Conservation (phyloP, 192 early-diverging fungal genomes). For the Chytriomyces sp. region DNA sequence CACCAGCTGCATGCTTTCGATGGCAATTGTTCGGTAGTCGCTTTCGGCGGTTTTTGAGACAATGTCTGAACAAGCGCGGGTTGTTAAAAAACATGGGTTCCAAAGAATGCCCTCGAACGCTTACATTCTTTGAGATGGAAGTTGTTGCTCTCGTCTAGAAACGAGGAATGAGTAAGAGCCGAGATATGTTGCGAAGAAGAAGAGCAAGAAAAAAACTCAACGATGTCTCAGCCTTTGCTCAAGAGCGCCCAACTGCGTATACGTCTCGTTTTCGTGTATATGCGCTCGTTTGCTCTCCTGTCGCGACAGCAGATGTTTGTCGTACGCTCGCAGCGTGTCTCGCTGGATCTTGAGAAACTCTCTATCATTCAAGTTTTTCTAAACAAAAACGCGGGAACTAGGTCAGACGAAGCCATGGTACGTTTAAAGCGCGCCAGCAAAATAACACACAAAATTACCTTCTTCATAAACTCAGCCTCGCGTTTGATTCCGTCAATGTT, state of each 20-base stretch:
- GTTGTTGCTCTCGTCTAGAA: conserved; percentile 52
- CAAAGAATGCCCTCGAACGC: conserved; percentile 30
- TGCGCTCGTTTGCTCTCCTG: conserved; percentile 57
- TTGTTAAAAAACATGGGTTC: conserved; percentile 5
- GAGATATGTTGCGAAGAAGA: no score
- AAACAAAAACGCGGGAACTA: background rate
- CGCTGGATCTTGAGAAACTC: conserved; percentile 43
- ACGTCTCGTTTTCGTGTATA: conserved; percentile 65
- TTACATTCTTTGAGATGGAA: conserved; percentile 62
- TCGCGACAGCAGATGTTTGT: conserved; percentile 40
- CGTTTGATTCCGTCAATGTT: conserved; percentile 54
- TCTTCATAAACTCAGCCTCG: conserved; percentile 45
- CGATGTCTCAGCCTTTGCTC: conserved; percentile 57
- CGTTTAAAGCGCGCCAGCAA: background rate
- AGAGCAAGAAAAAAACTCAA: background rate
- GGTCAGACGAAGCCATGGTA: background rate
- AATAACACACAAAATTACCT: conserved; percentile 27
- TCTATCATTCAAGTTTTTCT: conserved; percentile 52
- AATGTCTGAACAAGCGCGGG: conserved; percentile 50
- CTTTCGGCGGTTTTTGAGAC: conserved; percentile 59
- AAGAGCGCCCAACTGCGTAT: conserved; percentile 52
- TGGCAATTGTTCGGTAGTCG: conserved; percentile 54
- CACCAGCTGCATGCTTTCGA: conserved; percentile 51
- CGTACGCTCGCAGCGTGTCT: conserved; percentile 41
- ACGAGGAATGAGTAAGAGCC: background rate